These are phyloP conservation scores for Phytophthora hibernalis DNA, from an alignment of 352 stramenopile species.

Conservation along the genomic window DNA sequence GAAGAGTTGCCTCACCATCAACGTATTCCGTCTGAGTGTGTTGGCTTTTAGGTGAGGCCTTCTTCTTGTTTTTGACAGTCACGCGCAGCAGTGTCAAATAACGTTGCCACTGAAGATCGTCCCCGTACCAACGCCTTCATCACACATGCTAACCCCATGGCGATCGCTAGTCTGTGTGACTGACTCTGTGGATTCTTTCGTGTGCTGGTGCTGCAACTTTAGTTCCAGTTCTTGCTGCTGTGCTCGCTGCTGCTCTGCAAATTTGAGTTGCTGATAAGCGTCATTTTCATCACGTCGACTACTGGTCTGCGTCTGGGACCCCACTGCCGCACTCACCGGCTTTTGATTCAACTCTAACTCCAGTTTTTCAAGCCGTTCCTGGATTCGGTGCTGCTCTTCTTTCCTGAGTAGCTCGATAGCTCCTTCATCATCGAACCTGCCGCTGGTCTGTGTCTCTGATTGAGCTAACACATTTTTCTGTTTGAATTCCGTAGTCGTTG, in stretches of 20 bases:
- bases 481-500: constrained; percentile 15
- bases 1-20: constrained; percentile 9
- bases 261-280: not conserved
- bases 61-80: constrained; percentile 43
- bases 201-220: constrained; percentile 16
- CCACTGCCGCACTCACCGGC: not conserved
- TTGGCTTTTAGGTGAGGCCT: constrained; percentile 23
- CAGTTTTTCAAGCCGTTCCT: constrained; percentile 22
- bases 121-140: constrained; percentile 25
- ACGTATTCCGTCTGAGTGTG: constrained; percentile 23
- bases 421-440: constrained; percentile 6
- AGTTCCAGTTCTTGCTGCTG: constrained; percentile 22
- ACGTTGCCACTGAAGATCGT: constrained; percentile 45
- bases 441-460: constrained; percentile 26
- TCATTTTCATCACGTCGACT: constrained; percentile 2
- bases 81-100: constrained; percentile 50
- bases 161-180: constrained; percentile 28
- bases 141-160: not conserved
- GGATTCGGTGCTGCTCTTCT: constrained; percentile 29
- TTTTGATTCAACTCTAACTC: constrained; percentile 15
- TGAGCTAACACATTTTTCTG: constrained; percentile 1
- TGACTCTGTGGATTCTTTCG: constrained; percentile 14
- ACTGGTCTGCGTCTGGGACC: constrained; percentile 33
- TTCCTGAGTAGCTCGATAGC: constrained; percentile 16
- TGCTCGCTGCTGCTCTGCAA: constrained; percentile 9